phyloP scores from a whole-genome alignment of 768 basidiomycete genomes.

The Exsudoporus frostii region DNA sequence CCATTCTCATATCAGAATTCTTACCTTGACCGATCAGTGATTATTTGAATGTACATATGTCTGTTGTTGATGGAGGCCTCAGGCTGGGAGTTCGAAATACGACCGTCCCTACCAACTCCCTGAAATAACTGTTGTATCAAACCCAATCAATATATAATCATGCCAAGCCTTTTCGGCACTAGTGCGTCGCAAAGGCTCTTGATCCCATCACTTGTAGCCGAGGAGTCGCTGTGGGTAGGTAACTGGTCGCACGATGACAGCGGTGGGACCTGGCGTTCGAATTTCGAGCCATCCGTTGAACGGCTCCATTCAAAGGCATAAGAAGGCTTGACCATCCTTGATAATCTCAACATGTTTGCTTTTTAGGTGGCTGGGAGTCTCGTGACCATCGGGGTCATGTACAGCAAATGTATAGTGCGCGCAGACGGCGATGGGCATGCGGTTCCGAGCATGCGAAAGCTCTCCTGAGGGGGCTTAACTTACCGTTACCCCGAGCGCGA shows the following conservation, averaged over 20 bases:
- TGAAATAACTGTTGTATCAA: not conserved
- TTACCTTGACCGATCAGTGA: conserved; percentile 14
- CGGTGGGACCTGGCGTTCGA: not conserved
- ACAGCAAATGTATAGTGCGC: too few relatives aligned
- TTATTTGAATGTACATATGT: not conserved
- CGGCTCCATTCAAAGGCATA: not conserved
- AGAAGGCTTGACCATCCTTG: not conserved
- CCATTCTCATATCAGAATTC: conserved; percentile 18
- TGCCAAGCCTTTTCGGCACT: not conserved
- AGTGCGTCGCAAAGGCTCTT: not conserved
- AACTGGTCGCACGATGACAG: not conserved
- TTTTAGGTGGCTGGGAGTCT: not conserved
- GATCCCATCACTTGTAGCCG: not conserved
- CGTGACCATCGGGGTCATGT: too few relatives aligned
- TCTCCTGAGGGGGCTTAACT: too few relatives aligned
- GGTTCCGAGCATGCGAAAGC: too few relatives aligned
- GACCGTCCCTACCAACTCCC: not conserved
- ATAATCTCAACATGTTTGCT: not conserved
- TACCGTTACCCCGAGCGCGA: too few relatives aligned
- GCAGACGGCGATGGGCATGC: too few relatives aligned
- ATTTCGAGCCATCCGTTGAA: not conserved
- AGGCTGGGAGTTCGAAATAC: not conserved
- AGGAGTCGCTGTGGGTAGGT: not conserved
- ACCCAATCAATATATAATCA: not conserved
- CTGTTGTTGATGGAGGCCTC: not conserved